These are phyloP conservation scores for Candida pseudofarinosa DNA, from an alignment of 805 yeast genomes.

Conservation along the genomic window DNA sequence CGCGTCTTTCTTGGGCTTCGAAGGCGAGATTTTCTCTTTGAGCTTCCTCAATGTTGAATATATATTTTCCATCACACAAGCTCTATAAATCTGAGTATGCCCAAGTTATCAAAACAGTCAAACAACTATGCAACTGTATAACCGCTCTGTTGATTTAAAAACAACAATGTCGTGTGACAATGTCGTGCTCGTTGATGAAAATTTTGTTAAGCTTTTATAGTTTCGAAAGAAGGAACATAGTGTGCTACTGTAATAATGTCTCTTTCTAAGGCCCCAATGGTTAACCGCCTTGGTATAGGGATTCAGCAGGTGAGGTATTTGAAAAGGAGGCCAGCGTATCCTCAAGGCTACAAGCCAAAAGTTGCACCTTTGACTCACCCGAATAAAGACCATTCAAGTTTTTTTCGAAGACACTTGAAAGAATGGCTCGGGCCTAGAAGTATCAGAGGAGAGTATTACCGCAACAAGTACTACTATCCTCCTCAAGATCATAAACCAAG, in stretches of 20 bases:
- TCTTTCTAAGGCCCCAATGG: background rate
- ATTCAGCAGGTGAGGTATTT: slow-evolving; percentile 18
- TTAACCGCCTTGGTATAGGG: slow-evolving; percentile 5
- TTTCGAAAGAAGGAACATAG: background rate
- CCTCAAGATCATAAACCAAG: slow-evolving; percentile 68
- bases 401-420: slow-evolving; percentile 59
- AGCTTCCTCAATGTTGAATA: slow-evolving; percentile 14
- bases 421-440: slow-evolving; percentile 81
- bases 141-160: background rate
- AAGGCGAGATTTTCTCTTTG: slow-evolving; percentile 22
- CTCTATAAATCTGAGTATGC: background rate
- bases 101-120: background rate
- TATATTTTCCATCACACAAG: slow-evolving; percentile 8
- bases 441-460: slow-evolving; percentile 73
- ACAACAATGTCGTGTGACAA: background rate
- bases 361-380: slow-evolving; percentile 26
- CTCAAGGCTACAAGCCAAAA: slow-evolving; percentile 26
- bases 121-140: background rate
- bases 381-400: slow-evolving; percentile 44
- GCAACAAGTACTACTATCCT: slow-evolving; percentile 70
- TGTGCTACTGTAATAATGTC: background rate
- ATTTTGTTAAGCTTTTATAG: background rate
- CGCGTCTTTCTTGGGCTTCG: slow-evolving; percentile 10
- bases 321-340: slow-evolving; percentile 32
- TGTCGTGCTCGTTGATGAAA: slow-evolving; percentile 2